Base-by-base conservation (phyloP, 129 eudicot genomes). In the Artemisia annua region DNA sequence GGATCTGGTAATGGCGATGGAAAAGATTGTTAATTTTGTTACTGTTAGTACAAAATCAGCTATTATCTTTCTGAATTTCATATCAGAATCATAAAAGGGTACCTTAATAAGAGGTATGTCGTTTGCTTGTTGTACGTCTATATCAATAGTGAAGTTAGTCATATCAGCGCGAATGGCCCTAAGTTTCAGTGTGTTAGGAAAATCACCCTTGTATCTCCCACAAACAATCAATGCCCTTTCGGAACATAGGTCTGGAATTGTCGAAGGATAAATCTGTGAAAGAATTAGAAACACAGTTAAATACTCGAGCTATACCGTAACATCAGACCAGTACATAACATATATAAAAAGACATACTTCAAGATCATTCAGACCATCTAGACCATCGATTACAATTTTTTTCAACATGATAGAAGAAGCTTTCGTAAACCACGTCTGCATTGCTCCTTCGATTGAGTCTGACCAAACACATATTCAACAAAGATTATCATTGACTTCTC, bases 351-450 rank as follows among this genome's bases (percentile, higher is more conserved):
- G 63, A 55, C 77, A 32, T 86, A 94, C 97, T 93, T 20, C 22
- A 20, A 20, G 0, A 20, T 20, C 22, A 20, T 20, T 20, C 22
- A 20, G 22, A 20, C 22, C 22, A 20, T 20, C 1, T 20, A 20
- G 22, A 20, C 22, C 22, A 20, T 20, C 78, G 55, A 94, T 81
- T 78, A 80, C 77, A 66, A 90, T 75, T 73, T 88, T 77, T 74
- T 97, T 85, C 77, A 90, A 73, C 73, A 86, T 67, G 55, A 81
- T 78, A 24, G 88, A 94, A 46, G 88, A 83, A 48, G 89, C 91
- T 82, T 85, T 86, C 28, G 87, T 69, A 71, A 86, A 86, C 78
- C 88, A 81, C 54, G 56, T 72, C 55, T 69, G 81, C 74, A 94
- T 66, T 58, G 84, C 85, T 70, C 58, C 84, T 60, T 90, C 91